Evolutionary conservation across 495 filamentous ascomycete species (phyloP).

Genomic region (Hamigera avellanea): DNA sequence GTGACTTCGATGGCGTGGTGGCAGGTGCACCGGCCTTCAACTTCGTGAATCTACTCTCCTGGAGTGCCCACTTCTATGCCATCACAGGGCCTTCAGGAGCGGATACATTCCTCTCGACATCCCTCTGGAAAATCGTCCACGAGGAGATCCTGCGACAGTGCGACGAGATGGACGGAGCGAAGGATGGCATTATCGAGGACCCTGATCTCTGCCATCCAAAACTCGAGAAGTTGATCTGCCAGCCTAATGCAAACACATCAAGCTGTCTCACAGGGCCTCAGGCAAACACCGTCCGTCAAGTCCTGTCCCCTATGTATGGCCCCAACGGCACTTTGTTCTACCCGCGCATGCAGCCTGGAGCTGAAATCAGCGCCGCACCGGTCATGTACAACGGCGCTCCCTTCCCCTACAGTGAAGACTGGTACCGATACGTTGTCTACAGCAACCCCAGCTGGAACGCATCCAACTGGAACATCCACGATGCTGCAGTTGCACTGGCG

Average conservation of each 20-base stretch:
- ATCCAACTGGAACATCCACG: conserved; percentile 22
- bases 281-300: conserved; percentile 37
- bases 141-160: conserved; percentile 54
- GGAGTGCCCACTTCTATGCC: conserved; percentile 41
- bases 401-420: conserved; percentile 29
- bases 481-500: conserved; percentile 21
- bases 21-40: conserved; percentile 43
- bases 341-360: conserved; percentile 39
- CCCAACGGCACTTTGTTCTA: conserved; percentile 42
- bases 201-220: conserved; percentile 46
- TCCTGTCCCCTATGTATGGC: conserved; percentile 43
- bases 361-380: conserved; percentile 17
- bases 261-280: conserved; percentile 47
- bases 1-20: conserved; percentile 56
- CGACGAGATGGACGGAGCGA: conserved; percentile 49
- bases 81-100: conserved; percentile 35
- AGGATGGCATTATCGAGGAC: conserved; percentile 53
- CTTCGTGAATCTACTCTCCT: conserved; percentile 39
- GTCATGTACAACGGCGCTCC: conserved; percentile 28
- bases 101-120: conserved; percentile 38
- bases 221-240: conserved; percentile 42
- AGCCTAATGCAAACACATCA: conserved; percentile 12
- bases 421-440: conserved; percentile 45
- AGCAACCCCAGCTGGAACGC: conserved; percentile 39
- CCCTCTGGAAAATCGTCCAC: conserved; percentile 39